Evolutionary conservation across 2,329 filamentous ascomycete genomes (phyloP), one percentile per base, ranked within the genome.

Genomic region (Ascosphaera apis): DNA sequence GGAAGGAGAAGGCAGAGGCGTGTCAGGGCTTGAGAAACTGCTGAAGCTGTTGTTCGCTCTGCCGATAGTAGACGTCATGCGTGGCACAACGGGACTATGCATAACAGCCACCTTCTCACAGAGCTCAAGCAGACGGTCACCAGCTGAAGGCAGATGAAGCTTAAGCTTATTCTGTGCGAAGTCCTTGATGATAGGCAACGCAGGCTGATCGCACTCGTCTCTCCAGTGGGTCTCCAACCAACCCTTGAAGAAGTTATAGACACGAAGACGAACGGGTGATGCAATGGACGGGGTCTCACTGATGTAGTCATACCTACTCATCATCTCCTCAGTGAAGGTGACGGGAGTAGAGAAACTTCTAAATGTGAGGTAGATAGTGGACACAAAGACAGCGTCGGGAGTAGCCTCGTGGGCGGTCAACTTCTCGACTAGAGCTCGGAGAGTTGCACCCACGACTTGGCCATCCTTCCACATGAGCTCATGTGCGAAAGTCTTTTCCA

Each of bases 151-250:
- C 27, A 93, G 60, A 4, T 75, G 63, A 1, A 63, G 54, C 35
- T 63, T 63, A 5, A 98, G 64, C 43, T 76, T 76, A 33, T 67
- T 66, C 44, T 76, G 70, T 2, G 86, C 83, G 53, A 98, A 98
- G 1, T 70, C 63, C 23, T 76, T 64, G 42, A 98, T 91, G 34
- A 78, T 61, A 1, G 67, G 62, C 6, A 98, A 62, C 1, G 84
- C 82, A 9, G 71, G 66, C 36, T 70, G 69, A 51, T 98, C 88
- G 8, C 74, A 72, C 40, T 82, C 72, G 42, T 81, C 72, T 34
- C 78, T 72, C 86, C 88, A 98, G 55, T 98, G 83, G 4, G 79
- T 88, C 58, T 95, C 88, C 15, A 98, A 62, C 88, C 88, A 98
- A 31, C 80, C 79, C 56, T 98, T 98, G 65, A 98, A 82, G 38